Evolutionary conservation across 257 asterid species (phyloP).

Genomic region (Voacanga thouarsii): DNA sequence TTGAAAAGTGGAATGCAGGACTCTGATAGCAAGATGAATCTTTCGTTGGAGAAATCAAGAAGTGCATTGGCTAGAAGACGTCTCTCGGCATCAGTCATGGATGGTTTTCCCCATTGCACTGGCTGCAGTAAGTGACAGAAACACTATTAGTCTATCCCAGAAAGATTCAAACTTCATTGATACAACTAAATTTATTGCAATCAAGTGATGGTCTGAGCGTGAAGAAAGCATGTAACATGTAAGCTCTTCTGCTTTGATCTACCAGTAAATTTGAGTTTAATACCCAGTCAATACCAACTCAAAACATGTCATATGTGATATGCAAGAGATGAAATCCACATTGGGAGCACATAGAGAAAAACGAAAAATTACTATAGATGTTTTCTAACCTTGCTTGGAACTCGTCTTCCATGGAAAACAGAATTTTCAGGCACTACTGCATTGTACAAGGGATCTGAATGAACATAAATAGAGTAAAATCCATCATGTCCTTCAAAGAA

Average conservation of each 20-base stretch:
- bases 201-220: not conserved
- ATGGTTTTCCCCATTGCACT: conserved; percentile 58
- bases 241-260: not conserved
- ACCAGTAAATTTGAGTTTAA: too few relatives aligned
- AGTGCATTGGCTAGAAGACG: conserved; percentile 49
- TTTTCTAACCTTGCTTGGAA: conserved; percentile 31
- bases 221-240: not conserved
- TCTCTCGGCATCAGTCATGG: conserved; percentile 57
- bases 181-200: too few relatives aligned
- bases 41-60: conserved; percentile 44
- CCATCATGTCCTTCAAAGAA: conserved; percentile 52
- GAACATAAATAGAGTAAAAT: conserved; percentile 55
- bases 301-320: too few relatives aligned
- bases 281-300: too few relatives aligned
- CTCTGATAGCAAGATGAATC: conserved; percentile 46
- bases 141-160: not conserved
- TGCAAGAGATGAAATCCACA: too few relatives aligned
- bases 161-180: too few relatives aligned
- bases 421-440: conserved; percentile 26
- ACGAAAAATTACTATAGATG: too few relatives aligned
- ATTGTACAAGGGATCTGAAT: conserved; percentile 49
- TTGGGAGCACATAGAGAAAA: too few relatives aligned
- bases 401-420: conserved; percentile 28
- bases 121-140: conserved; percentile 15
- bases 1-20: conserved; percentile 29